A percentile compares a stretch with the other conserved stretches of the same genome.
Evolutionary conservation across 1,284 basidiomycete species (phyloP).

Genomic region (Wolfiporia cocos): DNA sequence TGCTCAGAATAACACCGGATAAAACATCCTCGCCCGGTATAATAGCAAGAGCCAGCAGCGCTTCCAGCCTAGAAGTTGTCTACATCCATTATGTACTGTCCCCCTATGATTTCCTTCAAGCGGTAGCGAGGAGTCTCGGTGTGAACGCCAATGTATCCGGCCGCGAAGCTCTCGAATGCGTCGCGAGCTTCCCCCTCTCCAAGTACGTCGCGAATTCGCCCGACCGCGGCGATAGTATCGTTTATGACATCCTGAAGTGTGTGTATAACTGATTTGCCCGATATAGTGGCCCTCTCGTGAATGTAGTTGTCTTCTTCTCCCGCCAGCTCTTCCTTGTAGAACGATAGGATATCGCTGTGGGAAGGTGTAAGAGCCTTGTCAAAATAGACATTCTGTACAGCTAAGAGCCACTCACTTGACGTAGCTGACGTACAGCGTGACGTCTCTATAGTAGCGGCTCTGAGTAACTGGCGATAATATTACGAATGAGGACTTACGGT

Average conservation of each 20-base stretch:
- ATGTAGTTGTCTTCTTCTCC: constrained; percentile 11
- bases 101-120: constrained; percentile 5
- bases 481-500: constrained; percentile 9
- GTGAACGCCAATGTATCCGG: constrained; percentile 12
- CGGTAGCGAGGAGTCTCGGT: constrained; percentile 6
- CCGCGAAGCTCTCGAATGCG: constrained; percentile 13
- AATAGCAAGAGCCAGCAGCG: too few species aligned
- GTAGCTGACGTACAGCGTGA: constrained; percentile 11
- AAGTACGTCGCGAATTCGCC: constrained; percentile 10
- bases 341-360: constrained; percentile 11
- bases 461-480: neutral
- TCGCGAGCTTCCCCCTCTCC: constrained; percentile 9
- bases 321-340: constrained; percentile 14
- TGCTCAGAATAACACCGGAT: too few species aligned
- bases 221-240: constrained; percentile 8
- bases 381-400: too few species aligned
- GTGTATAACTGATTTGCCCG: constrained; percentile 3
- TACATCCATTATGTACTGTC: constrained; percentile 4
- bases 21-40: too few species aligned
- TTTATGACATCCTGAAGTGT: constrained; percentile 8
- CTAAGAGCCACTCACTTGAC: constrained; percentile 2
- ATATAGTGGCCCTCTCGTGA: constrained; percentile 11
- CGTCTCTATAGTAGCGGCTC: constrained; percentile 6
- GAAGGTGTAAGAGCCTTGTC: too few species aligned
- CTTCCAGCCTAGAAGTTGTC: too few species aligned